Base-by-base conservation (phyloP, 2,329 filamentous ascomycete genomes). In the Lecanicillium sp. region DNA sequence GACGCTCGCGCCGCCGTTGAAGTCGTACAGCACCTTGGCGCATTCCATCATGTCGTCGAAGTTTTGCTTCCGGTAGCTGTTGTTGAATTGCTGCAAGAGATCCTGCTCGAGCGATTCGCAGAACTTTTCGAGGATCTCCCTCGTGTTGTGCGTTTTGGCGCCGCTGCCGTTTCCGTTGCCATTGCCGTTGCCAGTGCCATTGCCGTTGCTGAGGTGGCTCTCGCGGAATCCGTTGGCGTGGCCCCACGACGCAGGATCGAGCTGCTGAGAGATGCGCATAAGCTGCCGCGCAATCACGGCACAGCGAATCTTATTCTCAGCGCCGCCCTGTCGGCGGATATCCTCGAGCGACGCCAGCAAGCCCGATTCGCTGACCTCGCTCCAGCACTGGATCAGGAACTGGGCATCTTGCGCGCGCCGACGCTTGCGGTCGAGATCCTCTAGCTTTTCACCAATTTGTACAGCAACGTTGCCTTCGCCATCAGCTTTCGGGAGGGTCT, bases 1-100 rank as follows among this genome's bases (percentile, higher is more conserved):
- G 51, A 97, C 93, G 63, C 90, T 97, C 49, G 89, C 83, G 44
- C 93, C 93, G 44, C 93, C 90, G 64, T 91, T 95, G 74, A 98
- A 98, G 67, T 97, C 93, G 62, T 93, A 79, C 53, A 98, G 73
- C 35, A 96, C 93, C 60, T 87, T 87, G 47, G 94, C 88, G 63
- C 93, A 98, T 63, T 97, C 93, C 70, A 88, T 85, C 94, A 98
- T 98, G 59, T 94, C 90, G 56, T 96, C 89, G 61, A 95, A 96
- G 67, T 97, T 95, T 59, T 95, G 90, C 57, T 86, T 83, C 54
- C 90, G 79, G 65, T 97, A 97, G 71, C 91, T 96, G 62, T 94
- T 89, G 72, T 98, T 94, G 68, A 98, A 98, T 61, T 96, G 91
- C 64, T 90, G 89, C 52, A 98, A 71, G 32, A 98, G 73, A 61